Evolutionary conservation across 2,329 filamentous ascomycete genomes (phyloP), one percentile per base, ranked within the genome.

Genomic region (Claviceps humidiphila): DNA sequence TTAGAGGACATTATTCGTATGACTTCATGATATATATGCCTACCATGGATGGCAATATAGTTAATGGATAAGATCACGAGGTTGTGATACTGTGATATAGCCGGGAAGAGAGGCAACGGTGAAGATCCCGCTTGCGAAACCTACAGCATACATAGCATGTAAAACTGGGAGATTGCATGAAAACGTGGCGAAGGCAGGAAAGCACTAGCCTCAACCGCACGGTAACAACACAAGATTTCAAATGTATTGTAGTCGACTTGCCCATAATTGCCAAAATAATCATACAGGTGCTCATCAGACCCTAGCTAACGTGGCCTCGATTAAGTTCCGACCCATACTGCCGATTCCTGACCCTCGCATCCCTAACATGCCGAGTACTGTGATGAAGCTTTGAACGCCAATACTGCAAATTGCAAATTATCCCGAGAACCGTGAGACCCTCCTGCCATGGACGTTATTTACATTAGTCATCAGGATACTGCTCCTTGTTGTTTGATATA

Each of bases 391-490:
- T 34, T 34, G 30, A 11, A 34, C 30, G 30, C 30, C 30, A 9
- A 11, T 34, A 34, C 30, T 11, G 30, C 30, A 4, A 34, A 34
- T 34, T 26, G 3, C 7, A 41, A 26, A 24, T n/a, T 34, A 34
- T 30, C 43, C 30, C 34, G 24, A 47, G 22, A 17, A 16, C 17
- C 26, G 16, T 20, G 2, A 6, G 34, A 9, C 26, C 3, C 44
- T 5, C 14, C 30, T 14, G 24, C 4, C 8, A 41, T 34, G 44
- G 9, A 34, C 16, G 42, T 26, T 3, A 26, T 16, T 44, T 26
- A 26, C 8, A 44, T 63, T 57, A 95, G 67, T 94, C 88, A 63
- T 95, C 85, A 0, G 91, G 91, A 66, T 89, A 96, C 61, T 90
- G 82, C 59, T 94, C 87, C 59, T 70, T 68, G 37, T 78, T 63